Evolutionary conservation across 2,329 filamentous ascomycete genomes (phyloP).

Genomic region (Arachnomyces sp.): DNA sequence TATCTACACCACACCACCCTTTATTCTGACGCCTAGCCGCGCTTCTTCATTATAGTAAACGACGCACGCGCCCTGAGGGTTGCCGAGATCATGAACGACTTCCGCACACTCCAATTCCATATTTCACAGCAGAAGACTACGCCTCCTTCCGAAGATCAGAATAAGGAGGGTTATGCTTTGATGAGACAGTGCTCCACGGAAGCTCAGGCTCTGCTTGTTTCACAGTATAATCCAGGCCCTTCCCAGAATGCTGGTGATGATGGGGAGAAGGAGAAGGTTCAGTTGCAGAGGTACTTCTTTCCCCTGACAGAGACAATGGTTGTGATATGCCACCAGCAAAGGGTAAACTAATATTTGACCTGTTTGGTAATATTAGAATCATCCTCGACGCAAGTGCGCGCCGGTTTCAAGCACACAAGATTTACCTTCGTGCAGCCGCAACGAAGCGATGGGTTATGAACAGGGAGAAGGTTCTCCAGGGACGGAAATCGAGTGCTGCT

Average conservation of each 20-base stretch:
- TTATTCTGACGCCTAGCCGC: neutral
- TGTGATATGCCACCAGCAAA: too few relatives aligned
- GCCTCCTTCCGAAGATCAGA: conserved; percentile 46
- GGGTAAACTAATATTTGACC: conserved; percentile 4
- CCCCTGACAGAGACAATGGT: neutral
- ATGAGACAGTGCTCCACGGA: conserved; percentile 49
- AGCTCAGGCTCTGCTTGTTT: conserved; percentile 46
- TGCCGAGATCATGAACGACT: conserved; percentile 57
- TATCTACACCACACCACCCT: too few relatives aligned
- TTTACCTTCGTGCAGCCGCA: conserved; percentile 51
- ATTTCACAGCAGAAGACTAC: conserved; percentile 47
- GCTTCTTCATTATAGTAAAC: conserved; percentile 44
- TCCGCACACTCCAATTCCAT: conserved; percentile 52
- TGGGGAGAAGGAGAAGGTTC: conserved; percentile 47
- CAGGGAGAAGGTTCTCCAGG: conserved; percentile 43
- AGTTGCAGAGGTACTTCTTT: conserved; percentile 45
- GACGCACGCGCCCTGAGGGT: conserved; percentile 55
- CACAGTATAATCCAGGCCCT: conserved; percentile 42
- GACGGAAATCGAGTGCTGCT: conserved; percentile 39
- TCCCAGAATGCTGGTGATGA: conserved; percentile 36
- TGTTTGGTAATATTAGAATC: conserved; percentile 35
- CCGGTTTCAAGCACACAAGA: conserved; percentile 53
- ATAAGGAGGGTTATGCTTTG: conserved; percentile 51
- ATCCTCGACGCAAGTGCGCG: conserved; percentile 53
- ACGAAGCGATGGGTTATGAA: conserved; percentile 52